Evolutionary conservation across 495 filamentous ascomycete genomes (phyloP).

Genomic region (Evansstolkia leycettana): DNA sequence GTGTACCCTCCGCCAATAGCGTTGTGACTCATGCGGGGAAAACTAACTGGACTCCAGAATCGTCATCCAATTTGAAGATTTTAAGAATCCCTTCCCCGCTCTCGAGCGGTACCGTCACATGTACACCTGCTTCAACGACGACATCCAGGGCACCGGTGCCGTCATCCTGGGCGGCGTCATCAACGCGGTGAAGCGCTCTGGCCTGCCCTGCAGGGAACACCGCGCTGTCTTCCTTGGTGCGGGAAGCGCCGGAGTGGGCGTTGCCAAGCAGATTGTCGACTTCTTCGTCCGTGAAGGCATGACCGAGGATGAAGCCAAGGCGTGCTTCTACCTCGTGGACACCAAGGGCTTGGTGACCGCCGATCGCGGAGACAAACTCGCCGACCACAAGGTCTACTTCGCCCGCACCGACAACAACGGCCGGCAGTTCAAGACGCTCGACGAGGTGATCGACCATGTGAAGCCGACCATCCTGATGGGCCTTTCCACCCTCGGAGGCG

Average conservation of each 20-base stretch:
- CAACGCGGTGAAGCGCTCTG: slow-evolving; percentile 81
- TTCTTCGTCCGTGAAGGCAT: slow-evolving; percentile 90
- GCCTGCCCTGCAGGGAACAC: slow-evolving; percentile 78
- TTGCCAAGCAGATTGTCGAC: slow-evolving; percentile 92
- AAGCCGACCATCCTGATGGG: slow-evolving; percentile 91
- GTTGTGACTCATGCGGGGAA: slow-evolving; percentile 1
- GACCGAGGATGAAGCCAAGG: slow-evolving; percentile 77
- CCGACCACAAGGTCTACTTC: slow-evolving; percentile 97
- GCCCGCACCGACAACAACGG: slow-evolving; percentile 86
- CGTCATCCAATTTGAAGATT: slow-evolving; percentile 96
- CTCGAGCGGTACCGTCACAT: slow-evolving; percentile 75
- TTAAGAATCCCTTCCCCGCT: slow-evolving; percentile 95
- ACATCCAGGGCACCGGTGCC: slow-evolving; percentile 95
- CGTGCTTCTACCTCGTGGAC: slow-evolving; percentile 96
- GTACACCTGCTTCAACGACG: slow-evolving; percentile 97
- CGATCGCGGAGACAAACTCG: slow-evolving; percentile 87
- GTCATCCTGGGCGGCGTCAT: slow-evolving; percentile 93
- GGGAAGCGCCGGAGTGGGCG: slow-evolving; percentile 88
- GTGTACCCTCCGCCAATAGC: too few species aligned
- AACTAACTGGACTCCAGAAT: slow-evolving; percentile 40
- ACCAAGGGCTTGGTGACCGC: slow-evolving; percentile 89
- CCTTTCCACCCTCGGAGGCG: slow-evolving; percentile 83
- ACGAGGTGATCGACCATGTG: slow-evolving; percentile 86
- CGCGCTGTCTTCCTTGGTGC: slow-evolving; percentile 93
- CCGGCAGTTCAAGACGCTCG: slow-evolving; percentile 77